Evolutionary conservation across 2,329 filamentous ascomycete species (phyloP), one percentile per base, ranked within the genome.

Genomic region (Aureobasidium sp.): DNA sequence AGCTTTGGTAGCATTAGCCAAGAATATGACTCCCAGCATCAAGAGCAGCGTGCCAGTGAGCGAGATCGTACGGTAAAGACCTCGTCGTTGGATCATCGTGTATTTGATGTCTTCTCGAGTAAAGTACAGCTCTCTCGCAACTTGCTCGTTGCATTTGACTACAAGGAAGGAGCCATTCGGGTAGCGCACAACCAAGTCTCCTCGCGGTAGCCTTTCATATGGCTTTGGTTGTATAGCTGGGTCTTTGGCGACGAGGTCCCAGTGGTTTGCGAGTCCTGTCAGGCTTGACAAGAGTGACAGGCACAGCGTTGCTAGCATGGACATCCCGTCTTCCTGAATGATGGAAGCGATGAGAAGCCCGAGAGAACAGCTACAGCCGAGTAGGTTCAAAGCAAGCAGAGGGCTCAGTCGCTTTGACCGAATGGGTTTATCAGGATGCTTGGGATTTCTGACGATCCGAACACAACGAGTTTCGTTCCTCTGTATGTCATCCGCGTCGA

Each of bases 91-190:
- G 10, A 35, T 14, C 32, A 35, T 35, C 4, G 66, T 62, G 58
- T 78, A 78, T 10, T 73, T 62, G 52, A 77, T 74, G 40, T 70
- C 68, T 58, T 77, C 75, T 0, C 74, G 74, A 3, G 75, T 74
- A 56, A 77, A 78, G 60, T 74, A 78, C 0, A 78, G 64, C 57
- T 77, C 74, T 12, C 75, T 66, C 2, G 75, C 74, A 2, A 77
- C 69, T 3, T 74, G 64, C 55, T 78, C 75, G n/a, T 68, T 61
- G 58, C 75, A 78, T 30, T 69, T 67, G 3, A 78, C 71, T 4
- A 78, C 64, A 12, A 77, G 65, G 55, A 74, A 78, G 56, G 68
- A 73, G 30, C 75, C 75, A 54, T 75, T 76, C 0, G 72, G 72
- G 57, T 77, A 77, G 14, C 74, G 67, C 30, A 78, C 75, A 1